Conservation (phyloP, 2,329 filamentous ascomycete genomes). For the Exophiala phaeomuriformis region DNA sequence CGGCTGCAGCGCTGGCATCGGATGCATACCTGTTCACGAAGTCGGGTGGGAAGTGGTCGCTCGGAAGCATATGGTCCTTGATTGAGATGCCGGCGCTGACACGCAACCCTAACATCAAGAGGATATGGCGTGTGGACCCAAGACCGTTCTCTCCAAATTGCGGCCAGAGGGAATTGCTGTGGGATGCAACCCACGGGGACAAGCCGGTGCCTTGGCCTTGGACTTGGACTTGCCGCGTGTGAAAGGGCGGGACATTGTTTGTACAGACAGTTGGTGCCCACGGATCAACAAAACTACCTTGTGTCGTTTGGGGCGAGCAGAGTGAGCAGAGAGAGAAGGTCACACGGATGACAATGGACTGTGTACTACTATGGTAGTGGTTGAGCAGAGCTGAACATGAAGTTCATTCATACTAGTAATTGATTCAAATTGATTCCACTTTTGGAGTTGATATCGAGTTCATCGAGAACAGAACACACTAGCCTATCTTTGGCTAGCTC, state of each 20-base stretch:
- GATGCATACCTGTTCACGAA: constrained; percentile 5
- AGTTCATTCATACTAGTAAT: no score
- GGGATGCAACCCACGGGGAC: neutral
- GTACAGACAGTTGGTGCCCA: no score
- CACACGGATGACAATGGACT: no score
- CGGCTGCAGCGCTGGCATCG: neutral
- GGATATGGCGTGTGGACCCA: constrained; percentile 5
- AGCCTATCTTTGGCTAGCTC: no score
- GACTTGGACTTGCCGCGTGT: neutral
- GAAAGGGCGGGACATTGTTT: neutral
- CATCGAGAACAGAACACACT: no score
- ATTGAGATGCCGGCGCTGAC: constrained; percentile 1
- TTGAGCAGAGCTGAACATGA: no score
- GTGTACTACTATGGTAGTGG: no score
- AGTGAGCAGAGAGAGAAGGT: no score
- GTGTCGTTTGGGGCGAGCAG: no score
- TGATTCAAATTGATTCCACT: no score
- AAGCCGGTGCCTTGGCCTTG: neutral
- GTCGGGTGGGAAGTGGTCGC: neutral
- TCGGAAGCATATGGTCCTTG: neutral
- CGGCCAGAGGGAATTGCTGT: neutral
- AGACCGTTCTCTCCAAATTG: constrained; percentile 1
- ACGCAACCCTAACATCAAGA: constrained; percentile 4
- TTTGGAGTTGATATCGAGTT: no score
- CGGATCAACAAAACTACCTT: no score